These are phyloP conservation scores for Peziza echinospora DNA, from an alignment of 495 filamentous ascomycete species.

Conservation along the genomic window DNA sequence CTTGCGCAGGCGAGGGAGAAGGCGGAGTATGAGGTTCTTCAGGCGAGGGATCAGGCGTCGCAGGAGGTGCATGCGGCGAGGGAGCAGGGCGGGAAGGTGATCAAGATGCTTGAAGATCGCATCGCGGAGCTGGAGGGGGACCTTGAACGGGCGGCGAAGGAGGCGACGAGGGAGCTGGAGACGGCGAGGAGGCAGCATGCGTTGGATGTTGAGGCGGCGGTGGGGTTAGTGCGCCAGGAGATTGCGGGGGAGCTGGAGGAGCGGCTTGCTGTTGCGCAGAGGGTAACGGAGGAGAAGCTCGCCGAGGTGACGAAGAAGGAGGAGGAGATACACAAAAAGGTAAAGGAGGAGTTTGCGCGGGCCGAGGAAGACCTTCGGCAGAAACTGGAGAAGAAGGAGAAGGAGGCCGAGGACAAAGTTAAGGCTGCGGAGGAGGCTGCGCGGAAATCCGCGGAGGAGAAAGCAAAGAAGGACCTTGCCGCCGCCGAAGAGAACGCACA, in stretches of 20 bases:
- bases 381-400: conserved; percentile 12
- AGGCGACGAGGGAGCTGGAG: neutral
- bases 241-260: neutral
- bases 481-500: conserved; percentile 15
- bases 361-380: conserved; percentile 5
- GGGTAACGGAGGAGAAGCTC: neutral
- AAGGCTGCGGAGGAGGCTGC: conserved; percentile 9
- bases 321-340: neutral
- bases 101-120: neutral
- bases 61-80: neutral
- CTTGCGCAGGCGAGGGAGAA: neutral
- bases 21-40: neutral
- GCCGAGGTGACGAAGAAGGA: neutral
- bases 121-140: neutral
- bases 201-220: neutral
- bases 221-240: neutral
- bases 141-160: neutral
- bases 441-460: conserved; percentile 18
- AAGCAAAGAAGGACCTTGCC: conserved; percentile 8
- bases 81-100: neutral
- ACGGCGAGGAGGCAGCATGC: neutral
- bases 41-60: neutral
- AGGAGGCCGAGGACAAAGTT: conserved; percentile 8
- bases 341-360: conserved; percentile 12
- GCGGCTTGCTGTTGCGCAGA: neutral